A percentile compares a stretch with the other conserved stretches of the same genome.
Conservation (phyloP, 495 filamentous ascomycete species). For the Penicillium macrosclerotiorum region DNA sequence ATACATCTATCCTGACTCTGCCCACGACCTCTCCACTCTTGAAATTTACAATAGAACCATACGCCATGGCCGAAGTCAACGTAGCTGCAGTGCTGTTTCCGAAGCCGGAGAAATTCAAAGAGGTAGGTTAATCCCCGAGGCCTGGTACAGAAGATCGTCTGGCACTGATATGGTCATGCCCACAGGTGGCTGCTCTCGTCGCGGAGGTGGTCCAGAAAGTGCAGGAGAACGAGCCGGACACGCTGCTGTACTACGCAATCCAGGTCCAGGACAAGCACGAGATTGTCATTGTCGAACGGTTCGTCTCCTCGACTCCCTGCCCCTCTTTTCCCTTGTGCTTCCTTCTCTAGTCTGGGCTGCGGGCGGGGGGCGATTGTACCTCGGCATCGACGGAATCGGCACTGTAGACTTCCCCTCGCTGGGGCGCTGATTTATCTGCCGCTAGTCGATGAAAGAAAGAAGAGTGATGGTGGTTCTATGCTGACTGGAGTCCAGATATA, state of each 20-base stretch:
- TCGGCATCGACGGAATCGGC: conserved; percentile 8
- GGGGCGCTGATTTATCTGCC: too few species aligned
- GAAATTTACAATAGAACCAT: too few species aligned
- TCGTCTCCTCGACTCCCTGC: neutral
- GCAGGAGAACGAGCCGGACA: conserved; percentile 32
- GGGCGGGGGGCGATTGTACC: conserved; percentile 5
- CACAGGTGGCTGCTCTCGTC: conserved; percentile 23
- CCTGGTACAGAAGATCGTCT: neutral
- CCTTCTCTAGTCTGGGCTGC: neutral
- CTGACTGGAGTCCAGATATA: conserved; percentile 22
- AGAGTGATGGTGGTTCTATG: too few species aligned
- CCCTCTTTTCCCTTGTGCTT: neutral
- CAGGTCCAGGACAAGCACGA: conserved; percentile 25
- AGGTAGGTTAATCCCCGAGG: conserved; percentile 13
- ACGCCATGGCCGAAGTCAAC: conserved; percentile 29
- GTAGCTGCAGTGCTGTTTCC: conserved; percentile 28
- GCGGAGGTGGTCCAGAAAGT: conserved; percentile 27
- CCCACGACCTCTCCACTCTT: too few species aligned
- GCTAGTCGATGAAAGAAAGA: too few species aligned
- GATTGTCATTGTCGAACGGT: conserved; percentile 37
- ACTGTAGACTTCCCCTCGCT: too few species aligned
- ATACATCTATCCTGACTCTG: too few species aligned
- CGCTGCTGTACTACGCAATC: conserved; percentile 33
- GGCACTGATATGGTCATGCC: neutral
- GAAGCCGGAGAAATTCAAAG: conserved; percentile 33